phyloP scores from a whole-genome alignment of 345 rosid genomes.

The Lepidium sativum region DNA sequence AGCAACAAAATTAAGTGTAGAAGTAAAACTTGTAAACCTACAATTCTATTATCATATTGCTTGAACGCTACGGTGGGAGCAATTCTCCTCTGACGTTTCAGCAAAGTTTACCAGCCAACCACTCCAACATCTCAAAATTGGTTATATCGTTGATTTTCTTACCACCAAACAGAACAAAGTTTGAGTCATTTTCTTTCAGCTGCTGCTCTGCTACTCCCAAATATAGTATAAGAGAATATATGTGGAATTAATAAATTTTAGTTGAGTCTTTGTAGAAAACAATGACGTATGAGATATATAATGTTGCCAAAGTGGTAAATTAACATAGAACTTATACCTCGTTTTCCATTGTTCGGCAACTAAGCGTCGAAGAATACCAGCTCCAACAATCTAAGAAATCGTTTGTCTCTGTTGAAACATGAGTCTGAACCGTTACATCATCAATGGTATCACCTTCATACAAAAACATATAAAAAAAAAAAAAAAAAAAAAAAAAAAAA shows the following conservation, averaged over 20 bases:
- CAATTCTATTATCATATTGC: slow-evolving; percentile 41
- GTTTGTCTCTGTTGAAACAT: slow-evolving; percentile 43
- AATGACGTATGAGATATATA: background rate
- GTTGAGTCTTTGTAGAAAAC: background rate
- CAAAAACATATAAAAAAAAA: background rate
- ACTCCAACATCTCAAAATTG: slow-evolving; percentile 73
- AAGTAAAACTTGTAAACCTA: no score
- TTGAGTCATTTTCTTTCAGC: slow-evolving; percentile 85
- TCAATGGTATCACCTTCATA: slow-evolving; percentile 42
- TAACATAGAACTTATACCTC: slow-evolving; percentile 34
- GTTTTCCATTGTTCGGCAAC: slow-evolving; percentile 75
- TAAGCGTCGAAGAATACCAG: slow-evolving; percentile 93
- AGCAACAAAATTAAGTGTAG: no score
- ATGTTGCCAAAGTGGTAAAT: background rate
- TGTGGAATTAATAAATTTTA: background rate
- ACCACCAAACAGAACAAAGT: slow-evolving; percentile 78
- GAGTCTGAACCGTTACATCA: slow-evolving; percentile 37
- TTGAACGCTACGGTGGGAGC: slow-evolving; percentile 95
- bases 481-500: no score
- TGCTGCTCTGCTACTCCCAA: slow-evolving; percentile 69
- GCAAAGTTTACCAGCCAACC: slow-evolving; percentile 75
- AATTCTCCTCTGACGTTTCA: slow-evolving; percentile 87
- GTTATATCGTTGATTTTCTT: slow-evolving; percentile 60
- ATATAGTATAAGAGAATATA: background rate
- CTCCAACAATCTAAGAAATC: slow-evolving; percentile 88